Conservation (phyloP, 495 filamentous ascomycete species). For the Penicillium goetzii region DNA sequence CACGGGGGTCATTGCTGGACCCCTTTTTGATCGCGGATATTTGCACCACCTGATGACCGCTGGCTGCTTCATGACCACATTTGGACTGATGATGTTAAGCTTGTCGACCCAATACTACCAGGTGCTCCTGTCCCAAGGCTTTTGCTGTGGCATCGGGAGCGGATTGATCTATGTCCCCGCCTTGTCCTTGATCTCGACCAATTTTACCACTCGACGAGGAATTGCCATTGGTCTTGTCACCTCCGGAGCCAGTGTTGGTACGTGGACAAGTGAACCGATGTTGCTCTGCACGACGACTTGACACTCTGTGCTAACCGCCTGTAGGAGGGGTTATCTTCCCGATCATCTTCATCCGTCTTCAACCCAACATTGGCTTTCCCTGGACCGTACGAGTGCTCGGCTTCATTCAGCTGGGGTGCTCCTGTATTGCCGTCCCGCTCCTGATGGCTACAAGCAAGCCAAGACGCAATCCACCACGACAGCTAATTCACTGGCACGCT, state of each 20-base stretch:
- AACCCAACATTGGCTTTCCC: constrained; percentile 30
- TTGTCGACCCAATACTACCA: constrained; percentile 44
- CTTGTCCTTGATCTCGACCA: constrained; percentile 43
- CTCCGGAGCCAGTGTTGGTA: constrained; percentile 44
- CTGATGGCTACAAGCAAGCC: too few species aligned
- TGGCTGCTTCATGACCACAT: constrained; percentile 40
- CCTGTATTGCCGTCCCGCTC: too few species aligned
- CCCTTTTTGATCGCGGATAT: too few species aligned
- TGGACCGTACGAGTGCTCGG: too few species aligned
- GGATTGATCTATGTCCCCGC: constrained; percentile 45
- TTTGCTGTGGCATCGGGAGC: constrained; percentile 47
- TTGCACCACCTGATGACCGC: constrained; percentile 34
- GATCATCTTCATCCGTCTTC: too few species aligned
- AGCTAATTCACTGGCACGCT: too few species aligned
- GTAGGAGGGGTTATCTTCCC: too few species aligned
- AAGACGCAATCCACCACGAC: too few species aligned
- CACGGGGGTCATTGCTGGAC: constrained; percentile 41
- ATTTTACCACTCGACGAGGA: constrained; percentile 45
- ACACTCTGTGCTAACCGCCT: too few species aligned
- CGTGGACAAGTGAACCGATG: constrained; percentile 1
- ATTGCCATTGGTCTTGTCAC: constrained; percentile 51
- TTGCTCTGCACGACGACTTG: neutral
- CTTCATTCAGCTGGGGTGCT: too few species aligned
- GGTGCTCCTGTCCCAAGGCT: constrained; percentile 43
- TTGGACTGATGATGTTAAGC: constrained; percentile 55